Evolutionary conservation across 768 basidiomycete genomes (phyloP), one percentile per base, ranked within the genome.

Genomic region (Lactarius vividus): DNA sequence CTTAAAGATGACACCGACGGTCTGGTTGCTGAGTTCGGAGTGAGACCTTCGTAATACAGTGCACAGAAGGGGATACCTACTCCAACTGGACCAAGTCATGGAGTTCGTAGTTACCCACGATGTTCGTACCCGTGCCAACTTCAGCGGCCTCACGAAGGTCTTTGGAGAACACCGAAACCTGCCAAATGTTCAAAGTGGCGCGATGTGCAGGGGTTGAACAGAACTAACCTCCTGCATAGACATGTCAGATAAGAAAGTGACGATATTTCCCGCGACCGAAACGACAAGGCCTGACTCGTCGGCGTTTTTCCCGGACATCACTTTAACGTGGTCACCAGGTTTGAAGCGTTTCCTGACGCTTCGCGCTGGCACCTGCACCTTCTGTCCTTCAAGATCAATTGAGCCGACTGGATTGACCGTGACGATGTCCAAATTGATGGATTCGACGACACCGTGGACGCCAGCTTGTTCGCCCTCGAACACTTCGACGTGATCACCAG

Each of bases 221-320:
- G 66, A 7, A 49, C 7, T 11, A 66, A 93, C 95, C 86, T 98
- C 96, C 72, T 94, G 91, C 86, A 95, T 88, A 2, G 91, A 90
- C 87, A 98, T 92, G 74, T 98, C 97, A n/a, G 94, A 96, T 70
- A 97, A 77, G 79, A 98, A 95, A 1, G 96, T 98, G 18, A 98
- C 92, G 29, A 94, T 86, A 59, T 95, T 93, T 72, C 93, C 92
- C 4, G 89, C 82, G 23, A 96, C 89, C 26, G 94, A 89, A 28
- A 98, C 91, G 42, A 99, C 96, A 71, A 98, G 82, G 79, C 97
- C 97, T 3, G 95, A 96, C 76, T 97, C 96, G 72, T 97, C 93
- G 9, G 87, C 85, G 73, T 98, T 97, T 76, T 94, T 88, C 28
- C 97, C 97, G 18, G 88, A 83, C 88, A 98, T 94, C 64, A 98